Percentiles rank a stretch among this genome's conserved stretches.
Conservation (phyloP, 2,329 filamentous ascomycete genomes). For the Paracoccidioides brasiliensis region DNA sequence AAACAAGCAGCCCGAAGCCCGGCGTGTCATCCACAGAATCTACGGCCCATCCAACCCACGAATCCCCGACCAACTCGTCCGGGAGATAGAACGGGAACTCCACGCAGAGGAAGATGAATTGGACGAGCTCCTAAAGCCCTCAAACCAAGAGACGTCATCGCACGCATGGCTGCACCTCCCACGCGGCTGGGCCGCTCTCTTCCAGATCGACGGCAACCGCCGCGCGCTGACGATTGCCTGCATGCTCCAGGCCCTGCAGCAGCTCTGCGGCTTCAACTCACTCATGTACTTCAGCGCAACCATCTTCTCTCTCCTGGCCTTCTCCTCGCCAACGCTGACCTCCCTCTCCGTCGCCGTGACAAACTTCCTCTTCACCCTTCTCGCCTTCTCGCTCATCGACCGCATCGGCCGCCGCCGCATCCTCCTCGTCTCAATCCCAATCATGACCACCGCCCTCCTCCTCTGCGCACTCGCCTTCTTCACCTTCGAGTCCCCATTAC, state of each 20-base stretch:
- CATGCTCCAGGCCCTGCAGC: conserved; percentile 73
- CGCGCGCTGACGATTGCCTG: conserved; percentile 75
- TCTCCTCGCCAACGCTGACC: conserved; percentile 64
- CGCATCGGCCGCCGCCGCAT: conserved; percentile 66
- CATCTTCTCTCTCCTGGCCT: conserved; percentile 65
- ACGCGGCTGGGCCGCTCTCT: conserved; percentile 16
- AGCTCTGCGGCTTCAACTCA: conserved; percentile 81
- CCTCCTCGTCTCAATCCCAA: conserved; percentile 66
- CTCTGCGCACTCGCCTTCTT: conserved; percentile 61
- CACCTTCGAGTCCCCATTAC: conserved; percentile 40
- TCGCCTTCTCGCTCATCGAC: conserved; percentile 65
- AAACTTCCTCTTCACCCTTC: conserved; percentile 67
- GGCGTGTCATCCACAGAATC: conserved; percentile 50
- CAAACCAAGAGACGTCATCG: not conserved
- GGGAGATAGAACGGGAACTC: conserved; percentile 61
- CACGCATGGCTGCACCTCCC: not conserved
- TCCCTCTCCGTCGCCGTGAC: conserved; percentile 69
- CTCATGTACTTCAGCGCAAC: conserved; percentile 87
- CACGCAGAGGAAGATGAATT: conserved; percentile 50
- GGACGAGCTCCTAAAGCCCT: conserved; percentile 10
- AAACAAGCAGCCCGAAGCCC: conserved; percentile 49
- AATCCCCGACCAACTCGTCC: conserved; percentile 48
- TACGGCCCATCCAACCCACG: conserved; percentile 40
- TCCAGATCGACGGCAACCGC: conserved; percentile 35
- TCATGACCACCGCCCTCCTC: conserved; percentile 65